phyloP scores from a whole-genome alignment of 768 basidiomycete genomes.

The Russula ochroleuca region DNA sequence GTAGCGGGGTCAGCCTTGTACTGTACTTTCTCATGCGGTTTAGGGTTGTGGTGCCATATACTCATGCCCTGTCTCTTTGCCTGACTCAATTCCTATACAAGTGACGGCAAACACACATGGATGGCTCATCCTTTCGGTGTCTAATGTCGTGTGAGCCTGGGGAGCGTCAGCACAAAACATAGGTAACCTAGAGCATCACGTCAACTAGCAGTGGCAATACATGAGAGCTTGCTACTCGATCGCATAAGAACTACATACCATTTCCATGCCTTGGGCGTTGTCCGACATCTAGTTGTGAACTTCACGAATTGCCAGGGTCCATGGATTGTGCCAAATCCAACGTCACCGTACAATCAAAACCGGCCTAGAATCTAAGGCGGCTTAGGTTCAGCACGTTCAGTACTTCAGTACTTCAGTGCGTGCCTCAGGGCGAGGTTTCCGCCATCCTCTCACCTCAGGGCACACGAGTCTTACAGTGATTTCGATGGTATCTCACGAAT shows the following conservation, averaged over 20 bases:
- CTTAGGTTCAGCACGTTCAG: neutral
- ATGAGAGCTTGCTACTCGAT: neutral
- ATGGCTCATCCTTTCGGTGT: neutral
- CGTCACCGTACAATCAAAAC: too few relatives aligned
- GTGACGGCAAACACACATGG: neutral
- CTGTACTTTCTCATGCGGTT: slow-evolving; percentile 16
- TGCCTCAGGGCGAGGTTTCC: too few relatives aligned
- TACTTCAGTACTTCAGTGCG: too few relatives aligned
- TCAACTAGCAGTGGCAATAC: neutral
- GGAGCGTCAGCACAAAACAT: neutral
- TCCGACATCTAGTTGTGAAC: too few relatives aligned
- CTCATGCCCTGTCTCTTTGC: slow-evolving; percentile 22
- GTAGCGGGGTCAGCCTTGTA: slow-evolving; percentile 8
- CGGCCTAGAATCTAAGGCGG: neutral
- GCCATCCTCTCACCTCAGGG: too few relatives aligned
- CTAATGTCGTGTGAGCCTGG: neutral
- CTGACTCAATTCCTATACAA: slow-evolving; percentile 12
- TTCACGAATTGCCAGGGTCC: too few relatives aligned
- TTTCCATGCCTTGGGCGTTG: too few relatives aligned
- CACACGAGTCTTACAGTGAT: too few relatives aligned
- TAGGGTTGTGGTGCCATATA: slow-evolving; percentile 20
- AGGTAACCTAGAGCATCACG: neutral
- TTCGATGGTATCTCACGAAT: too few relatives aligned
- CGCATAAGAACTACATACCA: neutral
- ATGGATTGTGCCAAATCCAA: neutral